phyloP scores from a whole-genome alignment of 768 basidiomycete genomes.

The Kwoniella bestiolae region DNA sequence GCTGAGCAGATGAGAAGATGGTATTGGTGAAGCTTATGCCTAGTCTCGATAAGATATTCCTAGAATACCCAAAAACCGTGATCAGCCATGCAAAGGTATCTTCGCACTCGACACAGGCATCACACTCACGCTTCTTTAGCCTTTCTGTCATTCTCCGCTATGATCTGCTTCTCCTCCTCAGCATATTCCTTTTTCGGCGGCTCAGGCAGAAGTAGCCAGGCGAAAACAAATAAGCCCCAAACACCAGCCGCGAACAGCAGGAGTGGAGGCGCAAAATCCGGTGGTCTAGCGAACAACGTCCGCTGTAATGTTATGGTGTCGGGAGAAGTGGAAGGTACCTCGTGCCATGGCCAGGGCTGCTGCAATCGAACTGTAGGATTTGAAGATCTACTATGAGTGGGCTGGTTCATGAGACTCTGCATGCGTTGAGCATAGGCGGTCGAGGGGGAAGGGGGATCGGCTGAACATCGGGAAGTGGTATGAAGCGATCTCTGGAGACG shows the following conservation, averaged over 20 bases:
- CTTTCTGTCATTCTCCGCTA: slow-evolving; percentile 6
- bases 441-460: not conserved
- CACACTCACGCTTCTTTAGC: slow-evolving; percentile 16
- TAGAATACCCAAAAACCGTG: too few species aligned
- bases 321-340: slow-evolving; percentile 5
- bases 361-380: slow-evolving; percentile 3
- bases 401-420: not conserved
- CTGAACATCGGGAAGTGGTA: not conserved
- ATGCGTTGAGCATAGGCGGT: slow-evolving; percentile 1
- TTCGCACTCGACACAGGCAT: not conserved
- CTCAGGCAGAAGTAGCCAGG: slow-evolving; percentile 14
- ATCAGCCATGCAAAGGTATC: not conserved
- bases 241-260: slow-evolving; percentile 19
- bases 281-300: slow-evolving; percentile 21
- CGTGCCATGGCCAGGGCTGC: slow-evolving; percentile 25
- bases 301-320: slow-evolving; percentile 8
- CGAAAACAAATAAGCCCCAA: slow-evolving; percentile 19
- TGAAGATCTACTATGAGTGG: not conserved
- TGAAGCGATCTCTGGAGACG: not conserved
- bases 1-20: slow-evolving; percentile 18
- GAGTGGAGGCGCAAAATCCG: slow-evolving; percentile 14
- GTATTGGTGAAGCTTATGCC: slow-evolving; percentile 8
- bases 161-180: slow-evolving; percentile 10
- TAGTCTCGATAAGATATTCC: slow-evolving; percentile 10
- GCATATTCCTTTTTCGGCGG: slow-evolving; percentile 8